Conservation (phyloP, 2,329 filamentous ascomycete species). For the Colletotrichum plurivorum region DNA sequence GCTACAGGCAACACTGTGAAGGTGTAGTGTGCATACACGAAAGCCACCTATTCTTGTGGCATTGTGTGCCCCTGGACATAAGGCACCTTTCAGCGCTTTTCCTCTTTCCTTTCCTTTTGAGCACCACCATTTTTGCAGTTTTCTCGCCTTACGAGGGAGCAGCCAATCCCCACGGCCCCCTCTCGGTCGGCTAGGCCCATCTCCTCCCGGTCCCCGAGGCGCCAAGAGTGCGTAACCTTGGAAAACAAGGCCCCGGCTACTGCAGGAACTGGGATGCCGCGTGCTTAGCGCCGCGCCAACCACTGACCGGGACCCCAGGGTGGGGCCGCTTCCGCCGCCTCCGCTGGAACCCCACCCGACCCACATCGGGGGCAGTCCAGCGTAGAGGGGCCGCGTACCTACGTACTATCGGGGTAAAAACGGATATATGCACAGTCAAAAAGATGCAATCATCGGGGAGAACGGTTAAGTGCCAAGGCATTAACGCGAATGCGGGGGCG, state of each 20-base stretch:
- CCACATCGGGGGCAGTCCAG: neutral
- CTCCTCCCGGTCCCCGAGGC: neutral
- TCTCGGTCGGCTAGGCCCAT: constrained; percentile 1
- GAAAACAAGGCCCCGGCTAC: constrained; percentile 30
- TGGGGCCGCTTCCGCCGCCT: constrained; percentile 34
- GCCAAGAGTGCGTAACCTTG: constrained; percentile 36
- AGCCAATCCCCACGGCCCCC: neutral
- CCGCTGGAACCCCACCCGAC: constrained; percentile 5
- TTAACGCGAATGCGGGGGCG: constrained; percentile 1
- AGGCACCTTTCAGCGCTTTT: neutral
- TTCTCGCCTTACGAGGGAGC: neutral
- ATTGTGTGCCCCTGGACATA: constrained; percentile 17
- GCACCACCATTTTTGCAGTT: constrained; percentile 4
- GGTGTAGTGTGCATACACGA: constrained; percentile 38
- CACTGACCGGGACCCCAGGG: neutral
- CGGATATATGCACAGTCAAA: constrained; percentile 14
- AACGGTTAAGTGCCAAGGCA: constrained; percentile 2
- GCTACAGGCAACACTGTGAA: neutral
- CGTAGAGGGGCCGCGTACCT: neutral
- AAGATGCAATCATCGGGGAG: constrained; percentile 9
- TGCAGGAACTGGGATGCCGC: constrained; percentile 41
- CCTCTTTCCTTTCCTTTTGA: neutral
- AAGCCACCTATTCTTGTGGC: constrained; percentile 8
- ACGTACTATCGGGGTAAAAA: constrained; percentile 3
- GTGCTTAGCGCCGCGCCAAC: constrained; percentile 25